Conservation (phyloP, 768 basidiomycete genomes). For the Boletus rubroflammeus region DNA sequence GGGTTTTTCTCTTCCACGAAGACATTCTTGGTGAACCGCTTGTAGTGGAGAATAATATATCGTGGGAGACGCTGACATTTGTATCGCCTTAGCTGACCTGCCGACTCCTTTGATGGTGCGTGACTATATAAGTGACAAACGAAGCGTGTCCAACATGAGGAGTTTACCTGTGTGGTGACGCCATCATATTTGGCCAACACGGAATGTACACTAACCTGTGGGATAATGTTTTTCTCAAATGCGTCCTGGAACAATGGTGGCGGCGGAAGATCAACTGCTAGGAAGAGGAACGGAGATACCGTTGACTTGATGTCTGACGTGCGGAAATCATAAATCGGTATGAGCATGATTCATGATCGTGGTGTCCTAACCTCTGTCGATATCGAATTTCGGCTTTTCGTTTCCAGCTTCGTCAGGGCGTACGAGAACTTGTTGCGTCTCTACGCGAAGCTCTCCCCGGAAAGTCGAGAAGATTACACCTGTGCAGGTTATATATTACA, state of each 20-base stretch:
- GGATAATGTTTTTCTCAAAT: conserved; percentile 97
- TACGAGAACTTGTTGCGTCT: conserved; percentile 90
- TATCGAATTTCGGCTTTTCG: conserved; percentile 88
- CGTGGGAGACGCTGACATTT: conserved; percentile 87
- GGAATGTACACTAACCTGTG: conserved; percentile 89
- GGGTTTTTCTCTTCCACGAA: conserved; percentile 99
- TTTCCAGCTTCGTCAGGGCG: conserved; percentile 71
- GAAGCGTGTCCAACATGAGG: conserved; percentile 19
- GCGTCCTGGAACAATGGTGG: conserved; percentile 97
- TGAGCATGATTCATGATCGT: conserved; percentile 2
- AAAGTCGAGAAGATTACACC: conserved; percentile 92
- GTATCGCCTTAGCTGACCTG: conserved; percentile 80
- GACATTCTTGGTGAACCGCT: conserved; percentile 92
- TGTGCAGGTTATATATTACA: conserved; percentile 32
- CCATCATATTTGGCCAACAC: conserved; percentile 96
- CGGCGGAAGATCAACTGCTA: conserved; percentile 93
- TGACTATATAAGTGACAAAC: conserved; percentile 11
- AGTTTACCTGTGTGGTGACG: conserved; percentile 72
- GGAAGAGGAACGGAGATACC: conserved; percentile 89
- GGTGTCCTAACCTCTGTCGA: conserved; percentile 73
- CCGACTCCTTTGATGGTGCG: conserved; percentile 61
- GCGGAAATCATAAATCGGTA: conserved; percentile 22
- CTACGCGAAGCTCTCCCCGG: conserved; percentile 89
- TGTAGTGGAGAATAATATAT: conserved; percentile 93
- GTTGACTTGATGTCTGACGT: conserved; percentile 76